Evolutionary conservation across 768 basidiomycete genomes (phyloP).

Genomic region (Leucosporidium yakuticum): DNA sequence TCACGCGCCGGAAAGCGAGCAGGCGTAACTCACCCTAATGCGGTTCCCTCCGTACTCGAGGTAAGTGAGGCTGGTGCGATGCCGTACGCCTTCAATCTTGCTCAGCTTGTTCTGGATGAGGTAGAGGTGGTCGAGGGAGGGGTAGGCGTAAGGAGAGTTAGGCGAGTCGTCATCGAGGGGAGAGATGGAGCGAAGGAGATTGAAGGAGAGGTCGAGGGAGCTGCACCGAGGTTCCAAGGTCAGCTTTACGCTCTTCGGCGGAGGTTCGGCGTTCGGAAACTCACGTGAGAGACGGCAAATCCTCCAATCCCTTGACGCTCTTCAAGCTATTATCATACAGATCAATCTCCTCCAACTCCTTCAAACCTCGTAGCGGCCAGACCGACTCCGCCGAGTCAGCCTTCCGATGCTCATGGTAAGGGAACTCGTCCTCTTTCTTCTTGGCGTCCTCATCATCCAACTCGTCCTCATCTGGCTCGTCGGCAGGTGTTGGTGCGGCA

Average conservation of each 20-base stretch:
- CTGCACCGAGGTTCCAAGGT: conserved; percentile 46
- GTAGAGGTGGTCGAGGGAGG: conserved; percentile 64
- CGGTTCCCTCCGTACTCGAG: conserved; percentile 91
- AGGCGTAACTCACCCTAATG: conserved; percentile 60
- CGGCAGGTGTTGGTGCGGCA: not conserved
- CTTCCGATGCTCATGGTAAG: conserved; percentile 12
- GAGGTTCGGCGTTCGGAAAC: conserved; percentile 14
- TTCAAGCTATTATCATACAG: conserved; percentile 94
- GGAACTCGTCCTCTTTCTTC: conserved; percentile 37
- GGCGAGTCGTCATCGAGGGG: conserved; percentile 58
- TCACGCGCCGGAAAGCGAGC: no score
- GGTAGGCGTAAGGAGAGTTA: conserved; percentile 50
- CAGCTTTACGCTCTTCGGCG: conserved; percentile 45
- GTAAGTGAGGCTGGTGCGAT: conserved; percentile 56
- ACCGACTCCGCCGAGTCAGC: conserved; percentile 15
- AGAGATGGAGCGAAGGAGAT: conserved; percentile 58
- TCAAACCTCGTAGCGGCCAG: conserved; percentile 46
- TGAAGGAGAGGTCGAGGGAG: conserved; percentile 88
- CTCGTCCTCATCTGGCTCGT: conserved; percentile 38
- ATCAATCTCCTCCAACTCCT: conserved; percentile 78
- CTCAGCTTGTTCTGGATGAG: conserved; percentile 95
- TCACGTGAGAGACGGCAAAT: conserved; percentile 44
- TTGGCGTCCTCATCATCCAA: conserved; percentile 37
- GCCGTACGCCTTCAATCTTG: conserved; percentile 63
- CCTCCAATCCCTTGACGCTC: conserved; percentile 60